Percentiles rank a stretch among this genome's conserved stretches.
Evolutionary conservation across 345 rosid species (phyloP).

Genomic region (Heritiera littoralis): DNA sequence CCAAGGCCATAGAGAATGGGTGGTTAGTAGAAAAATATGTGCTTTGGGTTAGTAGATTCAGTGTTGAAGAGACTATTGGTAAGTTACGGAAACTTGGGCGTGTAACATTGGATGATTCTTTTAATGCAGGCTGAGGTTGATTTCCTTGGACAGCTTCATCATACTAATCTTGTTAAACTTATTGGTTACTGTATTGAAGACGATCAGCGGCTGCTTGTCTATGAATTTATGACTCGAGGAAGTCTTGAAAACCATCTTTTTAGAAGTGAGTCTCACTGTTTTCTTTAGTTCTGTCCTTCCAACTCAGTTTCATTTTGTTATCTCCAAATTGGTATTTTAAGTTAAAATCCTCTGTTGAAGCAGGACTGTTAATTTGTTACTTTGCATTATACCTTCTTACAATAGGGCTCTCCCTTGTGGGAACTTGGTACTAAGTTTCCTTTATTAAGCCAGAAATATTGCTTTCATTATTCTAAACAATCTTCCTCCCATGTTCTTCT

Average conservation of each 20-base stretch:
- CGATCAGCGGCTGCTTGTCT: conserved; percentile 89
- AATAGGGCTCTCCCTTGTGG: conserved; percentile 28
- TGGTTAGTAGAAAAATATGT: conserved; percentile 58
- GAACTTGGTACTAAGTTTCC: conserved; percentile 5
- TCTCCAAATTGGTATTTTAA: not conserved
- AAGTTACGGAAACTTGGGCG: conserved; percentile 20
- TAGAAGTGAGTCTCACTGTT: conserved; percentile 62
- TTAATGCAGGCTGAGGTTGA: conserved; percentile 88
- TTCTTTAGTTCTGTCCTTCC: not conserved
- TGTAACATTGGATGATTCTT: conserved; percentile 20
- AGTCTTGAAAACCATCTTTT: conserved; percentile 98
- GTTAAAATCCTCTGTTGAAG: not conserved
- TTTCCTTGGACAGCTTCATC: conserved; percentile 92
- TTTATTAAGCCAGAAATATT: not conserved
- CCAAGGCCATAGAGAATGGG: conserved; percentile 89
- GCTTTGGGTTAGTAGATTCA: conserved; percentile 50
- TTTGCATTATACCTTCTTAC: not conserved
- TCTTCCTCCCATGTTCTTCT: not conserved
- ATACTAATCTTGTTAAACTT: conserved; percentile 91
- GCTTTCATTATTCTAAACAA: not conserved
- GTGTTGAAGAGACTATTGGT: conserved; percentile 21
- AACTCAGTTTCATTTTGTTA: not conserved
- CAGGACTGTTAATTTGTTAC: not conserved
- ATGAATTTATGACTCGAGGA: conserved; percentile 96
- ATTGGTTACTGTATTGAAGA: conserved; percentile 92